Evolutionary conservation across 2,329 filamentous ascomycete genomes (phyloP), one percentile per base, ranked within the genome.

Genomic region (Niveomyces coronatus): DNA sequence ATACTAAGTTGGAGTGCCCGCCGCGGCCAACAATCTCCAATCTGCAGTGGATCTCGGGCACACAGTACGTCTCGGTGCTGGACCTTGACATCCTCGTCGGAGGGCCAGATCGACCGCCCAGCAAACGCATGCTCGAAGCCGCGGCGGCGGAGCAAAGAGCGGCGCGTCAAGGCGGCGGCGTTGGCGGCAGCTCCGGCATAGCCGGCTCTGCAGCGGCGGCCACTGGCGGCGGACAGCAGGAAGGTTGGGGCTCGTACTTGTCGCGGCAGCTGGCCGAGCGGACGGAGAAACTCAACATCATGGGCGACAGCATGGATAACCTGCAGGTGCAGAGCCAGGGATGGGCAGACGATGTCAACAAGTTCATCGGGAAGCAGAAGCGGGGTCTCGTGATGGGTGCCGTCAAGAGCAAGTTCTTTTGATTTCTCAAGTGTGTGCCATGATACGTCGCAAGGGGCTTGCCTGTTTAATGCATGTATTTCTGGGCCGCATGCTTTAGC

Each of bases 11-110:
- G 1, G 54, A 73, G 13, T 71, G 83, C 16, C 89, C 88, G 2
- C 71, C 85, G 10, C 77, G 91, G 3, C 91, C 91, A 1, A 94
- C 87, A 0, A 98, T 98, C 43, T 93, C 85, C 15, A 94, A 93
- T 51, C 62, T 98, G 26, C 87, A 96, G 61, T 98, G 91, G 91
- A 86, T 98, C 37, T 83, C 87, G 0, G 91, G 91, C 4, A 96
- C 89, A 1, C 89, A 95, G 58, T 83, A 93, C 50, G 74, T 98
- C 31, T 86, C 85, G 2, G 82, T 85, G 0, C 70, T 79, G 2
- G 91, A 98, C 51, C 77, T 98, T 52, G 91, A 96, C 53, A 62
- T 94, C 3, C 67, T 98, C 2, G 91, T 98, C 43, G 86, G 89
- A 35, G 89, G 89, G 0, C 80, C 87, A 2, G 82, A 91, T 52